A percentile compares a stretch with the other conserved stretches of the same genome.
phyloP scores from a whole-genome alignment of 768 basidiomycete species.

The Zangia roseola region DNA sequence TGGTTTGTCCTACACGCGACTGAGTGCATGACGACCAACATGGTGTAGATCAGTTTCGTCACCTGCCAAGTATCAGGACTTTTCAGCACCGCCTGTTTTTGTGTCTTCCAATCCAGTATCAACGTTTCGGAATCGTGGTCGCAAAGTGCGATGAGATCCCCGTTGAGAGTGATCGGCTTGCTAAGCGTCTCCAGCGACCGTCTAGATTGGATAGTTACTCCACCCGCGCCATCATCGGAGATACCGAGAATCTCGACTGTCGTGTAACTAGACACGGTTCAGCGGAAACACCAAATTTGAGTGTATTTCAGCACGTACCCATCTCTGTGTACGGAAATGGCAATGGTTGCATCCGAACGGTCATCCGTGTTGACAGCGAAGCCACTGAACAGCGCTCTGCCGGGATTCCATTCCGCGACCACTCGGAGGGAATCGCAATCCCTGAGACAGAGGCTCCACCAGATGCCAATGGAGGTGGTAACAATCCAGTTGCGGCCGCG shows the following conservation, averaged over 20 bases:
- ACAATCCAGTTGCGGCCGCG: constrained; percentile 44
- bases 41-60: constrained; percentile 8
- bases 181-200: constrained; percentile 39
- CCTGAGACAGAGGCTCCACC: constrained; percentile 60
- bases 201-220: constrained; percentile 30
- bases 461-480: constrained; percentile 57
- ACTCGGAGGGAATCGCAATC: constrained; percentile 33
- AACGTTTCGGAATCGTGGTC: constrained; percentile 50
- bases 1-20: constrained; percentile 42
- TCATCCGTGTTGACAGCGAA: constrained; percentile 49
- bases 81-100: constrained; percentile 46
- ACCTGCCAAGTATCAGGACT: constrained; percentile 36
- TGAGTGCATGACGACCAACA: constrained; percentile 9
- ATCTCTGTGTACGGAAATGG: constrained; percentile 46
- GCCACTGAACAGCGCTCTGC: constrained; percentile 51
- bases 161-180: constrained; percentile 48
- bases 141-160: constrained; percentile 52
- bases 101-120: constrained; percentile 55
- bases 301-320: constrained; percentile 39
- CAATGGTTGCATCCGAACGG: constrained; percentile 46
- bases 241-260: constrained; percentile 33
- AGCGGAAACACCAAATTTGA: constrained; percentile 6
- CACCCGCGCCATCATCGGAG: constrained; percentile 1
- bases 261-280: constrained; percentile 16
- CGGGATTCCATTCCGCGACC: constrained; percentile 51